phyloP scores from a whole-genome alignment of 345 rosid genomes.

The Eucalyptus decipiens region DNA sequence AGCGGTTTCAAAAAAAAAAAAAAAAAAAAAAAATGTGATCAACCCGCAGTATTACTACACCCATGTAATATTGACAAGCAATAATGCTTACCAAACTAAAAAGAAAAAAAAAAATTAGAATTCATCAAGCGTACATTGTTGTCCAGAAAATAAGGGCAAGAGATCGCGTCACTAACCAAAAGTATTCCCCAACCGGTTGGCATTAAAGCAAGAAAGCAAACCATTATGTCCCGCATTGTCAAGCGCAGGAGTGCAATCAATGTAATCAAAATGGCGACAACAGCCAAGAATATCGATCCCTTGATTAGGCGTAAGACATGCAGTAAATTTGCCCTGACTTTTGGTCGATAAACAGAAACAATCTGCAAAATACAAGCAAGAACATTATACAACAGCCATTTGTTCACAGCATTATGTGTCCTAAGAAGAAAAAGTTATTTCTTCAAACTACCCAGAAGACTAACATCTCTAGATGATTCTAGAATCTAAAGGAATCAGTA shows the following conservation, averaged over 20 bases:
- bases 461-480: too few species aligned
- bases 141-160: background rate
- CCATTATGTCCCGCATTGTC: slow-evolving; percentile 74
- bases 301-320: slow-evolving; percentile 76
- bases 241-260: slow-evolving; percentile 68
- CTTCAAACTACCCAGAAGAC: background rate
- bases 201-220: slow-evolving; percentile 94
- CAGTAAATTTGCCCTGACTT: slow-evolving; percentile 78
- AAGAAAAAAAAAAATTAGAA: background rate
- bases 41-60: background rate
- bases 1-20: background rate
- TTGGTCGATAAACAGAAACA: slow-evolving; percentile 77
- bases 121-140: background rate
- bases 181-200: slow-evolving; percentile 99
- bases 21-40: background rate
- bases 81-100: background rate
- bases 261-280: slow-evolving; percentile 60
- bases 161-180: slow-evolving; percentile 33
- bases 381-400: background rate
- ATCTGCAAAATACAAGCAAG: slow-evolving; percentile 28
- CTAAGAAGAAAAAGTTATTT: background rate
- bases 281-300: slow-evolving; percentile 84
- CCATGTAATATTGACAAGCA: background rate
- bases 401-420: background rate
- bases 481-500: background rate